These are phyloP conservation scores for Coffea eugenioides DNA, from an alignment of 257 asterid genomes.

Conservation along the genomic window DNA sequence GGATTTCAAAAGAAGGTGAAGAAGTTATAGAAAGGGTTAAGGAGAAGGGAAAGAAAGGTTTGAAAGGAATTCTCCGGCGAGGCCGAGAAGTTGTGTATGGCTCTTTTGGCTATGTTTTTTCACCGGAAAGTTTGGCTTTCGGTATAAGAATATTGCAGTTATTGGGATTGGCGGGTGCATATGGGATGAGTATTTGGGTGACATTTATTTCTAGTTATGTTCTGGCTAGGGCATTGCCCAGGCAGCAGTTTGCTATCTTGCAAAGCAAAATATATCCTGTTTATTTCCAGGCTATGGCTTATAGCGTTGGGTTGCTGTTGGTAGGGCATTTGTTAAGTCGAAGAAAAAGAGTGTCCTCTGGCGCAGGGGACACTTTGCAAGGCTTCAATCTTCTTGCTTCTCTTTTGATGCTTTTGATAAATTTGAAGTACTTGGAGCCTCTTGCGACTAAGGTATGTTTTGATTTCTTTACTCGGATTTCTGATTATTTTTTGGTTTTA, in stretches of 20 bases:
- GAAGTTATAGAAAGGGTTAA: constrained; percentile 18
- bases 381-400: constrained; percentile 45
- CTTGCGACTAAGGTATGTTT: constrained; percentile 59
- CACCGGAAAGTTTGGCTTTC: constrained; percentile 25
- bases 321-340: constrained; percentile 50
- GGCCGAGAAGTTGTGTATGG: constrained; percentile 32
- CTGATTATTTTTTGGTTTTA: not conserved
- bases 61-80: constrained; percentile 29
- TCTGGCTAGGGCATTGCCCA: constrained; percentile 54
- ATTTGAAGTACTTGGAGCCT: constrained; percentile 66
- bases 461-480: not conserved
- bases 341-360: not conserved
- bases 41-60: constrained; percentile 36
- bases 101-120: constrained; percentile 23
- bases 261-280: constrained; percentile 76
- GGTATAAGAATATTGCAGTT: constrained; percentile 37
- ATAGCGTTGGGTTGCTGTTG: constrained; percentile 47
- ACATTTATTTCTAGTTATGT: constrained; percentile 72
- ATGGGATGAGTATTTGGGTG: constrained; percentile 73
- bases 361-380: constrained; percentile 28
- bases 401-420: constrained; percentile 43
- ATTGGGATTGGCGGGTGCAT: constrained; percentile 59
- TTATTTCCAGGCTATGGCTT: constrained; percentile 73
- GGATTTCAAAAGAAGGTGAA: constrained; percentile 20
- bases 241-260: constrained; percentile 65